Evolutionary conservation across 306 rosid species (phyloP).

Genomic region (Pyrus pyrifolia): DNA sequence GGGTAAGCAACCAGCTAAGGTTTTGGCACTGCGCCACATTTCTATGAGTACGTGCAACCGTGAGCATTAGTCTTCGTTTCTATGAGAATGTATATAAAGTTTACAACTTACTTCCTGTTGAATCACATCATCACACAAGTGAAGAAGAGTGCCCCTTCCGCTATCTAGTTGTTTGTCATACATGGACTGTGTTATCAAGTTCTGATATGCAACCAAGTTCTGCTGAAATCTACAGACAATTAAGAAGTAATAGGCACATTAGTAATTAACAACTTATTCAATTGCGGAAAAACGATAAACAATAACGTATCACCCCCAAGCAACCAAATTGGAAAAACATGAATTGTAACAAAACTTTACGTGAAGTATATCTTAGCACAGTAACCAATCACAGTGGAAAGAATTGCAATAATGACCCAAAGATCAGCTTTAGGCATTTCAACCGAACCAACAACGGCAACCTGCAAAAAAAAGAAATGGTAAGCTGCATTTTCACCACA

Average conservation of each 20-base stretch:
- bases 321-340: background rate
- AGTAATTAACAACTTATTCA: background rate
- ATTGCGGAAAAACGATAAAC: background rate
- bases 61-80: background rate
- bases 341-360: constrained; percentile 36
- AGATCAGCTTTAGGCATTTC: constrained; percentile 89
- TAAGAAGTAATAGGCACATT: constrained; percentile 11
- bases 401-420: constrained; percentile 75
- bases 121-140: constrained; percentile 95
- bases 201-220: constrained; percentile 81
- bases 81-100: background rate
- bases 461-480: constrained; percentile 40
- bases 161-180: constrained; percentile 97
- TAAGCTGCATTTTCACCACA: constrained; percentile 20
- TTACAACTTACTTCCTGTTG: constrained; percentile 85
- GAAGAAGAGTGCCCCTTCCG: constrained; percentile 98
- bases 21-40: too few species aligned
- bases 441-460: constrained; percentile 74
- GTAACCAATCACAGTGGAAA: constrained; percentile 87
- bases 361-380: constrained; percentile 94
- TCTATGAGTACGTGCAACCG: background rate
- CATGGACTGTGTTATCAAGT: constrained; percentile 95
- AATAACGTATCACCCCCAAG: background rate
- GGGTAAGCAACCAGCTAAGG: background rate
- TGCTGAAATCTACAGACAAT: constrained; percentile 63